Base-by-base conservation (phyloP, 495 filamentous ascomycete species). In the Bathelium albidoporum region DNA sequence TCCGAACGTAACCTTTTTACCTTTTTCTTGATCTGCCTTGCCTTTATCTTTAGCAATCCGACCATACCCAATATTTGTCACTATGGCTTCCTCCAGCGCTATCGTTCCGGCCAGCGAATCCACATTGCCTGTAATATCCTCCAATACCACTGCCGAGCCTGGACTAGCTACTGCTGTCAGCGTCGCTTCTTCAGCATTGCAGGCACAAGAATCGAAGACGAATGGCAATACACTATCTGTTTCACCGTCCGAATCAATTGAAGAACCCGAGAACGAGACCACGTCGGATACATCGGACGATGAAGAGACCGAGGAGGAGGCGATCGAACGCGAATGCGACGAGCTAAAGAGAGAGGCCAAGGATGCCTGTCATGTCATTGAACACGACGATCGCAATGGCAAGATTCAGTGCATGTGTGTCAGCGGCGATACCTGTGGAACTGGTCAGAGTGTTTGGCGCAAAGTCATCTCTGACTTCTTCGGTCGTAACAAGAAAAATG, bases 401-500 rank as follows among this genome's bases (percentile, higher is more conserved):
- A 26, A 55, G 24, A 29, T 55, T 9, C 49, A 55, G 24, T 55
- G 49, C 24, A 55, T 55, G 49, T 55, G 49, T 24, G 49, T 55
- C 24, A 55, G 49, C 24, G 49, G 49, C 22, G 24, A 55, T 20
- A 29, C 49, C 9, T 55, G 49, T 20, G 49, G 49, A 0, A 55
- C 49, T 11, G 49, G 49, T 16, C 49, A 55, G 20, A 12, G 11
- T 0, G 20, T 55, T 29, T 55, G 59, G 3, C 83, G 91, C 36
- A 95, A 96, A 71, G 81, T 87, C 9, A 84, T 95, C 32, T 91
- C 88, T 0, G 89, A 96, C 65, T 79, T 92, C 64, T 94, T 95
- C 69, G 91, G 91, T n/a, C 82, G 91, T 14, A 95, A 96, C 78
- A 95, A 96, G 73, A 74, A 76, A 1, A 83, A 81, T 44, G 95